Evolutionary conservation across 768 basidiomycete genomes (phyloP), one percentile per base, ranked within the genome.

Genomic region (Lactifluus echinatus): DNA sequence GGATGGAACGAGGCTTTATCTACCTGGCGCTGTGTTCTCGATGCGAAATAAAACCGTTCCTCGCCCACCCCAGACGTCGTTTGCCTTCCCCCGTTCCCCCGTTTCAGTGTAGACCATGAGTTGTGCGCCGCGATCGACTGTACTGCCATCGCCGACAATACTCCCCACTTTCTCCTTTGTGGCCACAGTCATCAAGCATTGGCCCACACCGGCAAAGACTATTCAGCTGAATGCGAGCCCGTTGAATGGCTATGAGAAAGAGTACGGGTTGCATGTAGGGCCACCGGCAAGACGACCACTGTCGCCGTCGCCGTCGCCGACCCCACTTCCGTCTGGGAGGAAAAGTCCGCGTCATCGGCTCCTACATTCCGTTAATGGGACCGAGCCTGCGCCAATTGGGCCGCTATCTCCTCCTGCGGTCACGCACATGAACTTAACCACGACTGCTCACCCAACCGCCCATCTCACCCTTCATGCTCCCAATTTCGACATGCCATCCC

Each of bases 391-490:
- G 56, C 71, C 73, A 64, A 74, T 77, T 67, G 77, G 73, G 64
- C 67, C 73, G 70, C 69, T 73, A 71, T 75, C 78, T 57, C 74
- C 80, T 66, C 70, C 73, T 55, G 60, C 63, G 55, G 69, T 74
- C 63, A 75, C 73, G 69, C 67, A 72, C 64, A 77, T 80, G 59
- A 68, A 68, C 62, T 67, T 68, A 63, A 65, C 66, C 68, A 72
- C 76, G 63, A 73, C 77, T 56, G 74, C 76, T 50, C 71, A 73
- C 64, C 82, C 77, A 73, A 84, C 74, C 67, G 79, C 79, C 47
- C 68, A 74, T 56, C 81, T 91, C 69, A 84, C 90, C 62, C 77
- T 93, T 74, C 84, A 89, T 87, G 85, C 87, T 29, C 89, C 90
- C 69, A 79, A 83, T 68, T 89, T 90, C 75, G 81, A 83, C 69